A percentile compares a stretch with the other conserved stretches of the same genome.
phyloP scores from a whole-genome alignment of 768 basidiomycete species.

The Panaeolus papilionaceus region DNA sequence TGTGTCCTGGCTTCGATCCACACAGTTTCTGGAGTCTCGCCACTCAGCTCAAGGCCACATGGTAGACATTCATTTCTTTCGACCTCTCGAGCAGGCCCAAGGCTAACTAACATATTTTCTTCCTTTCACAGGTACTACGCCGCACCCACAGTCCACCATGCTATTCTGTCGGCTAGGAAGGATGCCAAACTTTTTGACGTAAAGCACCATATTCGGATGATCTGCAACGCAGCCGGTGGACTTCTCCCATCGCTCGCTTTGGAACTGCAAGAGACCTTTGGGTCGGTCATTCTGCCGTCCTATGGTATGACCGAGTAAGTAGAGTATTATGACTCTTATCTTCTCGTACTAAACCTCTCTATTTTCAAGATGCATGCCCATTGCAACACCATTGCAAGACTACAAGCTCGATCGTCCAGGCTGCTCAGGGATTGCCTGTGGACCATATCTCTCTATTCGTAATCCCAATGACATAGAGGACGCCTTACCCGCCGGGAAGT shows the following conservation, averaged over 20 bases:
- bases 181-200: constrained; percentile 35
- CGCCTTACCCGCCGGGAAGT: constrained; percentile 44
- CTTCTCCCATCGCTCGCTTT: constrained; percentile 58
- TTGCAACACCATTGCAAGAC: constrained; percentile 48
- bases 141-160: constrained; percentile 56
- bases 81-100: neutral
- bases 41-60: constrained; percentile 47
- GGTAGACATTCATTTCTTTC: constrained; percentile 43
- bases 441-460: constrained; percentile 52
- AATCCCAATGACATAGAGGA: constrained; percentile 41
- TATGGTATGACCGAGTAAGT: constrained; percentile 64
- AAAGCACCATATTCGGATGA: constrained; percentile 49
- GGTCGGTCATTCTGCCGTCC: constrained; percentile 60
- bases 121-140: constrained; percentile 49
- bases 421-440: constrained; percentile 54
- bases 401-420: constrained; percentile 53
- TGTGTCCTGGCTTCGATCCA: constrained; percentile 61
- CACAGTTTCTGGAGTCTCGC: constrained; percentile 54
- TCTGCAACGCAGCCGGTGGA: constrained; percentile 58
- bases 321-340: neutral
- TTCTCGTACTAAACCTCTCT: constrained; percentile 16
- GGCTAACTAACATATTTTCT: constrained; percentile 16
- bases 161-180: constrained; percentile 48
- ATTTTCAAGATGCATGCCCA: constrained; percentile 51
- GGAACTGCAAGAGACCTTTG: constrained; percentile 53